phyloP scores from a whole-genome alignment of 495 filamentous ascomycete genomes.

The Penicillium macrosclerotiorum region DNA sequence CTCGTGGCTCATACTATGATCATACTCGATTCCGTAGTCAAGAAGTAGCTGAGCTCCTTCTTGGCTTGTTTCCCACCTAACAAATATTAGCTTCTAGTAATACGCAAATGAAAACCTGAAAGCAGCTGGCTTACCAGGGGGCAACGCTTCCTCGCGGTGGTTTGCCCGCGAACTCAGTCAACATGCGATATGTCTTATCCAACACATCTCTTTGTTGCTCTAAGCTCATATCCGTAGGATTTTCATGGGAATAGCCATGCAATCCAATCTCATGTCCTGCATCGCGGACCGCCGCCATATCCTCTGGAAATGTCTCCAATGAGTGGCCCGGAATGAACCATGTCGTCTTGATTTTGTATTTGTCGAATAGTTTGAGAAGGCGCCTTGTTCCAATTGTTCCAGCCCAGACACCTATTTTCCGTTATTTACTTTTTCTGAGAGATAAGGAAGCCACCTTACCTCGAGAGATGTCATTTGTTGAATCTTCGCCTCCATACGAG shows the following conservation, averaged over 20 bases:
- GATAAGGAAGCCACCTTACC: conserved; percentile 28
- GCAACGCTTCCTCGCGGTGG: conserved; percentile 67
- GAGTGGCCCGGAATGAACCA: conserved; percentile 84
- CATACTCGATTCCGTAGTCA: conserved; percentile 68
- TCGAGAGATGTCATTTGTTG: conserved; percentile 62
- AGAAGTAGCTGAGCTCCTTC: conserved; percentile 66
- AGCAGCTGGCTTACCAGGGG: conserved; percentile 41
- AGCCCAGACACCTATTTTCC: conserved; percentile 62
- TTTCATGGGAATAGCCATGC: conserved; percentile 75
- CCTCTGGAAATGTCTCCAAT: conserved; percentile 74
- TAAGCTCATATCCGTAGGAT: conserved; percentile 69
- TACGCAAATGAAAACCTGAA: no score
- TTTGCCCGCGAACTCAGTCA: conserved; percentile 73
- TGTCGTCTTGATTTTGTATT: conserved; percentile 76
- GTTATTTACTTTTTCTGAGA: no score
- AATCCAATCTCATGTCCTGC: conserved; percentile 76
- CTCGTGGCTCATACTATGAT: conserved; percentile 65
- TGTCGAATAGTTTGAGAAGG: conserved; percentile 70
- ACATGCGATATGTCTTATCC: conserved; percentile 71
- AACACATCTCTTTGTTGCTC: conserved; percentile 74
- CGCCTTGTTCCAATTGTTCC: conserved; percentile 69
- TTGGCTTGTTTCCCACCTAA: conserved; percentile 62
- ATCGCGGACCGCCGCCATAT: conserved; percentile 69
- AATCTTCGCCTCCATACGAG: conserved; percentile 66
- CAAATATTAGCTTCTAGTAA: no score